Conservation (phyloP, 1,284 basidiomycete species). For the Ustilago trichophora region DNA sequence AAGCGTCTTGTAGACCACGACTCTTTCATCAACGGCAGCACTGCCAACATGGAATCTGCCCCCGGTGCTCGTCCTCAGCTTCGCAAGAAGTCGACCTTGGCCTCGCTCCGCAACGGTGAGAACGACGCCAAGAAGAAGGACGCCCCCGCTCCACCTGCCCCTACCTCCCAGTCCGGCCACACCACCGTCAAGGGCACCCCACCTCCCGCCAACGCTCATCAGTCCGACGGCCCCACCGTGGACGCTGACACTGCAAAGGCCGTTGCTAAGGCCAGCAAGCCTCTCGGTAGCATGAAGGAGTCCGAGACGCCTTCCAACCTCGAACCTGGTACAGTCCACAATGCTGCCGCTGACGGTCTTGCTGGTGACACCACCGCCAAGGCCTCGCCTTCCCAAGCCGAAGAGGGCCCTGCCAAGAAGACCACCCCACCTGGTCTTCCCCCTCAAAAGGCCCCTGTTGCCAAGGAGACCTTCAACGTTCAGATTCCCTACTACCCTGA, state of each 20-base stretch:
- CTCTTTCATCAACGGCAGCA: slow-evolving; percentile 49
- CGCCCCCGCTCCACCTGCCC: slow-evolving; percentile 30
- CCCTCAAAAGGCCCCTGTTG: slow-evolving; percentile 36
- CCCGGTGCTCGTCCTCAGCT: slow-evolving; percentile 34
- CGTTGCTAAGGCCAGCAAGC: slow-evolving; percentile 28
- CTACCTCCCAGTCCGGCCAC: slow-evolving; percentile 21
- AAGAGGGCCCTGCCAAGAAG: slow-evolving; percentile 34
- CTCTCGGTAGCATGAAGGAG: slow-evolving; percentile 47
- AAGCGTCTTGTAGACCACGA: slow-evolving; percentile 57
- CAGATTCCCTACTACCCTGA: slow-evolving; percentile 56
- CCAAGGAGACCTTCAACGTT: slow-evolving; percentile 55
- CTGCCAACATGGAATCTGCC: slow-evolving; percentile 20
- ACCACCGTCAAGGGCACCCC: slow-evolving; percentile 22
- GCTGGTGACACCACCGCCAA: slow-evolving; percentile 36
- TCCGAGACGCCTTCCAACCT: slow-evolving; percentile 44
- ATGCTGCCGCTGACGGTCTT: slow-evolving; percentile 43
- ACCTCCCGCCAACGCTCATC: slow-evolving; percentile 5
- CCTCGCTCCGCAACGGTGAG: slow-evolving; percentile 31
- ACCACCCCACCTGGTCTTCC: slow-evolving; percentile 55
- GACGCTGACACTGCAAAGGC: slow-evolving; percentile 37
- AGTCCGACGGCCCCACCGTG: slow-evolving; percentile 24
- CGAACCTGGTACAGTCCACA: slow-evolving; percentile 51
- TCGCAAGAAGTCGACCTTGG: slow-evolving; percentile 52
- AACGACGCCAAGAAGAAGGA: slow-evolving; percentile 12
- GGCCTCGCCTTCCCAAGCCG: slow-evolving; percentile 24